Base-by-base conservation (phyloP, 768 basidiomycete genomes). In the Glaciozyma antarctica region DNA sequence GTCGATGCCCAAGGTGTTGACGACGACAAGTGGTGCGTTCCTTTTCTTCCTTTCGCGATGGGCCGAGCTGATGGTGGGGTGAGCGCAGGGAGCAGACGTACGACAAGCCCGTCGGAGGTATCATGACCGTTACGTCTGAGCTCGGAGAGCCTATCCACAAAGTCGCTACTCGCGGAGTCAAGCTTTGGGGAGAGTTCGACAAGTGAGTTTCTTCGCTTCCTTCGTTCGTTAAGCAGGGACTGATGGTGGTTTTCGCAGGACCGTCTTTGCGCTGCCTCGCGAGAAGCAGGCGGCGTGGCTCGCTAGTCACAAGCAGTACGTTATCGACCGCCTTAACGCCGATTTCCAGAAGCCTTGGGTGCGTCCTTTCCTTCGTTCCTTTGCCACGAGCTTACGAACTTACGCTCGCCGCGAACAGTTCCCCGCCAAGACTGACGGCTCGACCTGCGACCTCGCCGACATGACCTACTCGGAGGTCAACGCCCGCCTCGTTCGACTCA, bases 391-490 rank as follows among this genome's bases (percentile, higher is more conserved):
- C 53, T 28, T 16, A 21, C 2, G 22, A 30, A 10, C 28, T 38
- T 2, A 24, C 34, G 10, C 58, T 41, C 22, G 1, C 24, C 9
- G 87, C 88, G 0, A 48, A 48, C 91, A 91, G 92, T 99, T 99
- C 75, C 90, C 88, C 22, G 86, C 86, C 84, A 98, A 95, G 86
- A 92, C 92, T 78, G 88, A 89, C 76, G 91, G 85, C 0, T 81
- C 77, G 24, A 89, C 88, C 45, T 84, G 85, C 62, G 90, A 94
- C 75, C 81, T 99, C 58, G 83, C 86, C 32, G 90, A 95, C 73
- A 97, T 99, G 95, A 98, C 94, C 17, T 99, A 99, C 77, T 92
- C 97, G 79, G 95, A 98, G 76, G 86, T 88, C 43, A 88, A 88
- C 5, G 81, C 90, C 66, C 85, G 94, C 65, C 87, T 98, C 87